Evolutionary conservation across 2,329 filamentous ascomycete genomes (phyloP), one percentile per base, ranked within the genome.

Genomic region (Fusarium globosum): DNA sequence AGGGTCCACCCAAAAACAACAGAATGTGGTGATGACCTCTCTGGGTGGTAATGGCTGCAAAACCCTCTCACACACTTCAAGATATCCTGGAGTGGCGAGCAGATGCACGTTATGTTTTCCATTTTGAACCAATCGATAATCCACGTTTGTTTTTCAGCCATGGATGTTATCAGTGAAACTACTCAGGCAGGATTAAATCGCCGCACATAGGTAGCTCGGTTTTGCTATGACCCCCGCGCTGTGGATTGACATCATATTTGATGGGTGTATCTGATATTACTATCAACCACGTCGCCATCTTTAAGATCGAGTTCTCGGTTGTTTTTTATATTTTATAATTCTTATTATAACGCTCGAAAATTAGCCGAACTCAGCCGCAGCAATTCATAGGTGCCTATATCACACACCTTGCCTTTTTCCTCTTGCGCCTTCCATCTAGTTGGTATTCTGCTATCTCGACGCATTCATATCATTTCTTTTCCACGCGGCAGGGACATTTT

Each of bases 181-280:
- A 59, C 49, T 26, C 21, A 33, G 49, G 51, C 20, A 33, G 49
- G 49, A 36, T 39, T 48, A 33, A 72, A 23, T 61, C 55, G 55
- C 62, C 46, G 42, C 42, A 67, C 43, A 30, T 71, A 33, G 26
- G 26, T 48, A 21, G 49, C 63, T 46, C 33, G 52, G 64, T 48
- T 38, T 58, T 53, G 52, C 39, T 30, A 53, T 49, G 42, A 43
- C 45, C 52, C 70, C 71, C 67, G 43, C 65, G 65, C 45, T 53
- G 43, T 56, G 57, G 41, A 69, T 69, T 74, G 71, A 69, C 72
- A 74, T 74, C 72, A 74, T 74, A 51, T 60, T 66, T 42, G 20
- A 58, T 68, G 49, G 35, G 63, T 45, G 30, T 41, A 30, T 46
- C 21, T 58, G 51, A 68, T 43, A 55, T 35, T 42, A 28, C n/a